Evolutionary conservation across 2,329 filamentous ascomycete species (phyloP), one percentile per base, ranked within the genome.

Genomic region (Ophiostoma ips): DNA sequence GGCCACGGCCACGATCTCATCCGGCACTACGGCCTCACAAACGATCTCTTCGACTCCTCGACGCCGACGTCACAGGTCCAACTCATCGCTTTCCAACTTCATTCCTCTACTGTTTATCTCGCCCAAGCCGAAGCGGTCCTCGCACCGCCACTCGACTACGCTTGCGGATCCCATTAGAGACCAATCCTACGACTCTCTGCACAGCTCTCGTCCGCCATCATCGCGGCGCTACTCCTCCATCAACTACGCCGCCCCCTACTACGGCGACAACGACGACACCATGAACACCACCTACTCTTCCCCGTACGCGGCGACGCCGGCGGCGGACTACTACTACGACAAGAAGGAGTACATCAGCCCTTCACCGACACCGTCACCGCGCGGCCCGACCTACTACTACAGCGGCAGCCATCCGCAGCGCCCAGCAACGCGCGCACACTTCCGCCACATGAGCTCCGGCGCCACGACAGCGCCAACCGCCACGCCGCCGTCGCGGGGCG

Each of bases 311-410:
- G 67, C 70, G 55, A 72, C 71, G 55, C 71, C 71, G 56, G 66
- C 68, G 34, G 51, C 44, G 31, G 71, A 72, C 56, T 75, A 73
- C 64, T 71, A 72, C 60, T 75, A 73, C 64, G 66, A 72, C 59
- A 62, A 66, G 56, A 66, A 69, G 59, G 66, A 68, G 57, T 72
- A 72, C 60, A 66, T 68, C 56, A 76, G 70, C 56, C 72, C 75
- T 48, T 76, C 75, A 55, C 73, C 74, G 52, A 76, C 75, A 28
- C 75, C 75, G 37, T 77, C 75, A 48, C 75, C 75, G 38, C 70
- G 73, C 58, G 71, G 71, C 48, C 69, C 61, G 11, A 48, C 51
- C 7, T 61, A 66, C 63, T 72, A 70, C 65, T 70, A 71, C 60
- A 59, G 61, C 54, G 16, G 12, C 7, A 59, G 68, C 53, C 52